These are phyloP conservation scores for Pseudonitzschia pungens DNA, from an alignment of 108 stramenopile species.

Conservation along the genomic window DNA sequence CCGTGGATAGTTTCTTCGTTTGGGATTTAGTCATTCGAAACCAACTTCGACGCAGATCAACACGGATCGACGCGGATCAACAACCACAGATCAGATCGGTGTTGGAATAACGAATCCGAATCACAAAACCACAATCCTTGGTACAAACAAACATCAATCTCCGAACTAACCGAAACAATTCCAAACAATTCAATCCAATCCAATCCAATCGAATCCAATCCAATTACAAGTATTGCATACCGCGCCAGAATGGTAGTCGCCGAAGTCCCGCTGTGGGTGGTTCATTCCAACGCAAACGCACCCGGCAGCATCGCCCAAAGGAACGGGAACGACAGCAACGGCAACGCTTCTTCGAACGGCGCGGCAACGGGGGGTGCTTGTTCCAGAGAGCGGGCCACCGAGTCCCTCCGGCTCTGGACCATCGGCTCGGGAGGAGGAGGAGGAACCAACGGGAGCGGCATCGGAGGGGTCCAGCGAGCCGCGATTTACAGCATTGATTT, in stretches of 20 bases:
- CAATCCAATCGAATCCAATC: not conserved
- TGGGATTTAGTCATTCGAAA: too few species aligned
- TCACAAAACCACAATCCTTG: too few species aligned
- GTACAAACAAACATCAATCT: too few species aligned
- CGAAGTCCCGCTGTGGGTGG: constrained; percentile 68
- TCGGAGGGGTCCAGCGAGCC: constrained; percentile 26
- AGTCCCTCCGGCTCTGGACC: constrained; percentile 40
- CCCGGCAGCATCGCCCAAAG: not conserved
- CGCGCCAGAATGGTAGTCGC: constrained; percentile 82
- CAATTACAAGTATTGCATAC: not conserved
- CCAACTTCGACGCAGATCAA: too few species aligned
- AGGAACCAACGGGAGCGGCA: not conserved
- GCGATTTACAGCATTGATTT: constrained; percentile 79
- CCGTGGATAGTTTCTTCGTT: too few species aligned
- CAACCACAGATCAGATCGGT: too few species aligned
- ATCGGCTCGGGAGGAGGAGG: too few species aligned
- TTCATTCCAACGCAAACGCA: constrained; percentile 41
- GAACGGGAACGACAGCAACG: constrained; percentile 4
- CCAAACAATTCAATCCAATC: too few species aligned
- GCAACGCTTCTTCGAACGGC: not conserved
- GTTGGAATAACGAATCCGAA: too few species aligned
- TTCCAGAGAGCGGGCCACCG: constrained; percentile 48
- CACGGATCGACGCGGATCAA: too few species aligned
- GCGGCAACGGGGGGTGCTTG: not conserved
- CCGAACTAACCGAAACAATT: too few species aligned